Percentiles rank a stretch among this genome's conserved stretches.
Evolutionary conservation across 371 early-diverging fungal genomes (phyloP).

Genomic region (Saksenaea vasiformis): DNA sequence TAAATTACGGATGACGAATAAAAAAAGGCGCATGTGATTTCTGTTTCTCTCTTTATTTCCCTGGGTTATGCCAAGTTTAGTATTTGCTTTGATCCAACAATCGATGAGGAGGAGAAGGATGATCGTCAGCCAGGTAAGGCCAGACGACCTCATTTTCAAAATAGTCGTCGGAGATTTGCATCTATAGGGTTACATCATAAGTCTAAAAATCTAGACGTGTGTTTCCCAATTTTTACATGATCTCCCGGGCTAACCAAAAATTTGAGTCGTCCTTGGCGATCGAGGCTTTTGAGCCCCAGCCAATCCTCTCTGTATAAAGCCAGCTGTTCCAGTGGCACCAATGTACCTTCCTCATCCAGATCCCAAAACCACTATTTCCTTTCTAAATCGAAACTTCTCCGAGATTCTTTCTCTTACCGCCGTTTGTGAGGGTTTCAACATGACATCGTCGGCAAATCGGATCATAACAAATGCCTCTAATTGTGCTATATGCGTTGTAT

Average conservation of each 20-base stretch:
- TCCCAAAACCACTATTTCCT: slow-evolving; percentile 76
- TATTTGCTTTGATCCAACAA: slow-evolving; percentile 1
- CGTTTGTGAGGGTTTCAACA: slow-evolving; percentile 77
- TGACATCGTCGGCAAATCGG: slow-evolving; percentile 75
- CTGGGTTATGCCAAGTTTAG: not conserved
- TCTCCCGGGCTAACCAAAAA: slow-evolving; percentile 66
- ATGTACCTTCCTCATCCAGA: slow-evolving; percentile 51
- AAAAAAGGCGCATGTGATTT: slow-evolving; percentile 7
- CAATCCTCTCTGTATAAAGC: slow-evolving; percentile 68
- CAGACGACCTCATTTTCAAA: slow-evolving; percentile 46
- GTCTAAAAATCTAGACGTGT: not conserved
- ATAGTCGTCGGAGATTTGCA: slow-evolving; percentile 60
- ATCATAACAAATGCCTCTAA: slow-evolving; percentile 80
- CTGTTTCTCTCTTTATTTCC: slow-evolving; percentile 4
- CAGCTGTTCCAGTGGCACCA: slow-evolving; percentile 59
- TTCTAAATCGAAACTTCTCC: not conserved
- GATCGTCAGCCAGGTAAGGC: slow-evolving; percentile 46
- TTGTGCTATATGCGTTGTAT: slow-evolving; percentile 52
- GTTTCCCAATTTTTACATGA: slow-evolving; percentile 62
- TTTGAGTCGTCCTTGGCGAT: slow-evolving; percentile 55
- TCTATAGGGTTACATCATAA: slow-evolving; percentile 32
- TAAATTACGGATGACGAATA: not conserved
- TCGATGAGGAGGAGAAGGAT: slow-evolving; percentile 2
- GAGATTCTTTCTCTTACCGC: slow-evolving; percentile 50
- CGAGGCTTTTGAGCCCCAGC: slow-evolving; percentile 67